phyloP scores from a whole-genome alignment of 1,139 yeast genomes.

The Kazachstania sp. region DNA sequence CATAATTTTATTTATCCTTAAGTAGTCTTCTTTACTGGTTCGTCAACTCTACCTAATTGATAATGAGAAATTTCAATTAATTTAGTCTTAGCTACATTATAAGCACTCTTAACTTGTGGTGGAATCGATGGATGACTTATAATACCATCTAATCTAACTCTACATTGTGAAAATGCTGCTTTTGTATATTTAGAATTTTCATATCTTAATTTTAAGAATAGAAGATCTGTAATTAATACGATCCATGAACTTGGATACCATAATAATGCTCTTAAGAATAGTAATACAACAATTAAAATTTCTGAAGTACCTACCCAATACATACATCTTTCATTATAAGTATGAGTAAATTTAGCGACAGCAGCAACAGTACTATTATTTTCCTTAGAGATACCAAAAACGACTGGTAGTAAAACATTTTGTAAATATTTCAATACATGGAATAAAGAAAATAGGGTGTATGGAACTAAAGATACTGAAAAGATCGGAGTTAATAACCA shows the following conservation, averaged over 20 bases:
- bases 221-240: constrained; percentile 47
- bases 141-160: constrained; percentile 60
- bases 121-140: constrained; percentile 54
- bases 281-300: constrained; percentile 43
- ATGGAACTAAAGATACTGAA: constrained; percentile 54
- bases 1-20: neutral
- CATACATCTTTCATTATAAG: constrained; percentile 63
- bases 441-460: constrained; percentile 59
- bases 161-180: constrained; percentile 60
- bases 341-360: constrained; percentile 49
- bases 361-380: constrained; percentile 33
- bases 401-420: constrained; percentile 57
- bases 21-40: neutral
- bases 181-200: constrained; percentile 72
- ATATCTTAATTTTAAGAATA: constrained; percentile 69
- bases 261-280: constrained; percentile 47
- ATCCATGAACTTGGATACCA: constrained; percentile 59
- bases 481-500: constrained; percentile 52
- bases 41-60: constrained; percentile 15
- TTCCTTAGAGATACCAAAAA: constrained; percentile 40
- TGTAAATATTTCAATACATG: constrained; percentile 63
- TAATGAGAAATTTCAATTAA: constrained; percentile 17
- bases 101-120: constrained; percentile 44
- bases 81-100: constrained; percentile 48
- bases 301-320: constrained; percentile 66